A percentile compares a stretch with the other conserved stretches of the same genome.
Conservation (phyloP, 345 rosid species). For the Citrus unshiu region DNA sequence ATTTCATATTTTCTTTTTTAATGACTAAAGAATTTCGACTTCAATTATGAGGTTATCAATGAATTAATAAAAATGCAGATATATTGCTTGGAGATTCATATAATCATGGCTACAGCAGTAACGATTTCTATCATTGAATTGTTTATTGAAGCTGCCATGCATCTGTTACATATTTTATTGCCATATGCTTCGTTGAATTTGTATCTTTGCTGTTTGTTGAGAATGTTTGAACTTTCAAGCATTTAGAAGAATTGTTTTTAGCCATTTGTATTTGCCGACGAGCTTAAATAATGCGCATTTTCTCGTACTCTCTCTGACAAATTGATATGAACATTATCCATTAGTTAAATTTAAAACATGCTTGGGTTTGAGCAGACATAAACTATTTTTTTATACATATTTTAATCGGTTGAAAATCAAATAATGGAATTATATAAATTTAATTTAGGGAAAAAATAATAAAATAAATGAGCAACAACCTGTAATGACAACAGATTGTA, state of each 20-base stretch:
- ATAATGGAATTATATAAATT: no score
- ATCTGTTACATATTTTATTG: slow-evolving; percentile 7
- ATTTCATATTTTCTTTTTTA: not conserved
- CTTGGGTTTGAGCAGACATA: not conserved
- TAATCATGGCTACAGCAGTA: not conserved
- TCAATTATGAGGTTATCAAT: not conserved
- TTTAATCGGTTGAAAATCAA: no score
- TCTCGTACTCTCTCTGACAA: not conserved
- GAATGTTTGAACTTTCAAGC: slow-evolving; percentile 45
- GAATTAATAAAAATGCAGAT: not conserved
- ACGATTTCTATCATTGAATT: not conserved
- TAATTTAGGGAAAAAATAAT: not conserved
- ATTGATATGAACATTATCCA: not conserved
- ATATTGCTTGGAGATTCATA: not conserved
- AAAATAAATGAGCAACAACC: no score
- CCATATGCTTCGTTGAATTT: slow-evolving; percentile 21
- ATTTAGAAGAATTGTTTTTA: slow-evolving; percentile 23
- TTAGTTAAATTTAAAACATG: not conserved
- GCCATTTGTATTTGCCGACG: slow-evolving; percentile 2
- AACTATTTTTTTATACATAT: no score
- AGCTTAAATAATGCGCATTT: not conserved
- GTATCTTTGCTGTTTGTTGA: slow-evolving; percentile 45
- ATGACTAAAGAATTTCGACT: not conserved
- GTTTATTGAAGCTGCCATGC: not conserved
- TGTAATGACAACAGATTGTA: no score